phyloP scores from a whole-genome alignment of 257 asterid species.

The Apocynum venetum region DNA sequence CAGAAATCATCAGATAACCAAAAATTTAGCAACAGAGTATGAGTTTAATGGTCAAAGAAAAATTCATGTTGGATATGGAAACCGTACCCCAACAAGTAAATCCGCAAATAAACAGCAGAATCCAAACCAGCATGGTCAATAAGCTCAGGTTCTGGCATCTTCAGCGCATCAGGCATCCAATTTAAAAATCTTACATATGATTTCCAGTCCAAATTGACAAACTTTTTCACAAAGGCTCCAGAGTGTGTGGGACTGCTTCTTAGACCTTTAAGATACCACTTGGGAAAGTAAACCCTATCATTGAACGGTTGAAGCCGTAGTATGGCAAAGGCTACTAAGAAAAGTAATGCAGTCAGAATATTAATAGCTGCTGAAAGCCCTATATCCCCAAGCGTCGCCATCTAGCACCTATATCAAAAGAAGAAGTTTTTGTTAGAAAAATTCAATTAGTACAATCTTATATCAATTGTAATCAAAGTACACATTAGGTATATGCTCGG shows the following conservation, averaged over 20 bases:
- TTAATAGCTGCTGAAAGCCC: constrained; percentile 93
- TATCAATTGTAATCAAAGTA: neutral
- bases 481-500: neutral
- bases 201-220: constrained; percentile 91
- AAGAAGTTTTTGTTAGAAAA: constrained; percentile 18
- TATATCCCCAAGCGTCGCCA: constrained; percentile 84
- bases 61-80: neutral
- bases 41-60: neutral
- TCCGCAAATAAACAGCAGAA: constrained; percentile 83
- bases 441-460: neutral
- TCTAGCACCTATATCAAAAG: constrained; percentile 30
- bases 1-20: constrained; percentile 22
- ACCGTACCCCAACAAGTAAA: constrained; percentile 87
- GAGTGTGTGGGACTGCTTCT: constrained; percentile 72
- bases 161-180: constrained; percentile 96
- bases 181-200: constrained; percentile 73
- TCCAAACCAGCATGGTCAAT: constrained; percentile 97
- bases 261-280: constrained; percentile 95
- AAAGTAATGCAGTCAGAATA: constrained; percentile 59
- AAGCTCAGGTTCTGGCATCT: constrained; percentile 94
- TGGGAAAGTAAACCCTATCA: constrained; percentile 93
- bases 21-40: constrained; percentile 6
- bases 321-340: constrained; percentile 73
- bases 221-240: constrained; percentile 50
- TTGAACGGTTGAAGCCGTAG: constrained; percentile 91